Percentiles rank a stretch among this genome's conserved stretches.
Conservation (phyloP, 2,329 filamentous ascomycete species). For the Trichoderma arundinaceum region DNA sequence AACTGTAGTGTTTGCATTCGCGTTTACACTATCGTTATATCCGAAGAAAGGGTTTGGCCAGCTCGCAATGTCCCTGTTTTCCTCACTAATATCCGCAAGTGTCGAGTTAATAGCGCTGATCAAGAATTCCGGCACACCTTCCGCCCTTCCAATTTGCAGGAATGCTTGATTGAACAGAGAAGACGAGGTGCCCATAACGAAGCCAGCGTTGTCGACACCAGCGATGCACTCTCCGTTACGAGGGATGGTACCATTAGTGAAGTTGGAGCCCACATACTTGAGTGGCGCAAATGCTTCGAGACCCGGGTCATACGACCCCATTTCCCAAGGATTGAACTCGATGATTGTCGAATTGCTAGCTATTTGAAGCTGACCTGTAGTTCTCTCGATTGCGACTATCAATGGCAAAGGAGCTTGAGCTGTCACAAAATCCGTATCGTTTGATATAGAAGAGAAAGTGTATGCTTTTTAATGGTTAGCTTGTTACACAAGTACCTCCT, state of each 20-base stretch:
- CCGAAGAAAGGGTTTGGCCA: conserved; percentile 79
- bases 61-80: conserved; percentile 74
- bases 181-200: conserved; percentile 83
- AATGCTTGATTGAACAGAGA: conserved; percentile 84
- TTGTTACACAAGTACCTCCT: neutral
- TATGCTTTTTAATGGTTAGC: conserved; percentile 52
- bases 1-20: conserved; percentile 56
- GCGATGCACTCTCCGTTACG: conserved; percentile 66
- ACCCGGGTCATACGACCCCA: conserved; percentile 77
- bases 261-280: conserved; percentile 74
- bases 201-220: conserved; percentile 84
- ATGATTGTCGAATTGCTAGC: conserved; percentile 75
- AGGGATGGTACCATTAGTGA: conserved; percentile 65
- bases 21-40: conserved; percentile 65
- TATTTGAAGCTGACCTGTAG: conserved; percentile 65
- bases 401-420: conserved; percentile 74
- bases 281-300: conserved; percentile 73
- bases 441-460: conserved; percentile 72
- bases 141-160: conserved; percentile 58
- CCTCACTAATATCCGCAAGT: conserved; percentile 59
- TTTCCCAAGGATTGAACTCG: conserved; percentile 80
- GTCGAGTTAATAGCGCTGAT: conserved; percentile 57
- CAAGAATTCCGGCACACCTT: conserved; percentile 55
- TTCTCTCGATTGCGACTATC: conserved; percentile 71
- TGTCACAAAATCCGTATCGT: conserved; percentile 63